phyloP scores from a whole-genome alignment of 1,139 yeast species.

The Petasospora fabianii region DNA sequence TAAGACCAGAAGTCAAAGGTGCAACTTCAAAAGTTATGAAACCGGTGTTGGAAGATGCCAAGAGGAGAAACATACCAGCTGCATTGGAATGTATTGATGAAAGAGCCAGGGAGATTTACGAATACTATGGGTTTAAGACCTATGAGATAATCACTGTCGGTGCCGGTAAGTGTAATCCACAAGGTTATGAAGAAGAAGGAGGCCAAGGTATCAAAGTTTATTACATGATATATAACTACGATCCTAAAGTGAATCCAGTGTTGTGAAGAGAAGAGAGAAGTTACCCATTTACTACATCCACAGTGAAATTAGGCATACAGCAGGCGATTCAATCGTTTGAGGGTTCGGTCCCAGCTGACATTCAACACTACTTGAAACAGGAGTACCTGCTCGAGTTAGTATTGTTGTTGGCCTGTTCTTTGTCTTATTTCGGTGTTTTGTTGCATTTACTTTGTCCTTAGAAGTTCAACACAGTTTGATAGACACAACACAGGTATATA shows the following conservation, averaged over 20 bases:
- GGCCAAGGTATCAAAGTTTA: constrained; percentile 24
- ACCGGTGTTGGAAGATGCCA: constrained; percentile 28
- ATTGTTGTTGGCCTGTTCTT: constrained; percentile 9
- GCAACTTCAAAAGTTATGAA: constrained; percentile 18
- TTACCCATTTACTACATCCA: background rate
- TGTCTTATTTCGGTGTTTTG: no score
- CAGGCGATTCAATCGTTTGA: background rate
- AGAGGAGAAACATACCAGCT: constrained; percentile 13
- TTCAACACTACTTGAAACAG: constrained; percentile 13
- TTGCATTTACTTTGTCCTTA: no score
- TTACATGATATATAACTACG: constrained; percentile 25
- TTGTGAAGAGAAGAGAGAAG: constrained; percentile 3
- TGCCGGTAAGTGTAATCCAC: constrained; percentile 22
- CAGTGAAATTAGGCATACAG: constrained; percentile 1
- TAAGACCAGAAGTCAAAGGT: constrained; percentile 14
- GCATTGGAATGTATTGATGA: constrained; percentile 18
- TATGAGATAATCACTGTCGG: constrained; percentile 29
- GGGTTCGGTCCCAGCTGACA: constrained; percentile 6
- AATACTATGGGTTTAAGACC: constrained; percentile 24
- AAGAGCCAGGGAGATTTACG: constrained; percentile 21
- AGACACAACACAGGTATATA: no score
- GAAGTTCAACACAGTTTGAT: no score
- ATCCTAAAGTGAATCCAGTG: constrained; percentile 7
- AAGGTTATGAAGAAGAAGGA: constrained; percentile 15
- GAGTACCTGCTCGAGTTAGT: constrained; percentile 14